phyloP scores from a whole-genome alignment of 176 grass and related monocot genomes.

The Saccharum officinarum region DNA sequence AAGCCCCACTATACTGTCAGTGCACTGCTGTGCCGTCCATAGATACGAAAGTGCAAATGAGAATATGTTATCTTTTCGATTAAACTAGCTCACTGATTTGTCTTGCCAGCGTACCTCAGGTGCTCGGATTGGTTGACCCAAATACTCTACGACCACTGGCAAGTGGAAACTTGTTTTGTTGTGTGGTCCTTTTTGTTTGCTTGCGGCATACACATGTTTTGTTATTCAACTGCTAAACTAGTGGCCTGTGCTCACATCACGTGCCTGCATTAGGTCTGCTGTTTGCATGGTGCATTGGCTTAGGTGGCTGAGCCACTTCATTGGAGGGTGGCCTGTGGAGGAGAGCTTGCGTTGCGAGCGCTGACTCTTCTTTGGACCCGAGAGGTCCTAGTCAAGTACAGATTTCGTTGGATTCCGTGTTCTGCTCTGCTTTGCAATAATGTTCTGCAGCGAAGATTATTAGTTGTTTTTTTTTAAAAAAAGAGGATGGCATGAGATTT shows the following conservation, averaged over 20 bases:
- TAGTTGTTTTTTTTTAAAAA: too few relatives aligned
- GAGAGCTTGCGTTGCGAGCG: background rate
- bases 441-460: background rate
- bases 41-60: constrained; percentile 10
- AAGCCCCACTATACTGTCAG: background rate
- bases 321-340: background rate
- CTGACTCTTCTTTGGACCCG: background rate
- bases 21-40: background rate
- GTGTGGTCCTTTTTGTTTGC: constrained; percentile 27
- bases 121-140: constrained; percentile 36
- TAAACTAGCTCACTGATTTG: constrained; percentile 26
- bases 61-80: constrained; percentile 16
- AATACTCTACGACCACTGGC: background rate
- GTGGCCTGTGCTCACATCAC: constrained; percentile 2
- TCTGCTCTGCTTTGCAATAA: background rate
- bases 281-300: constrained; percentile 7
- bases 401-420: background rate
- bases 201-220: background rate
- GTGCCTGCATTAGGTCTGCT: background rate
- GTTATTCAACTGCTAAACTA: constrained; percentile 4
- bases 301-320: constrained; percentile 11
- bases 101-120: constrained; percentile 7
- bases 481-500: too few relatives aligned
- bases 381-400: background rate
- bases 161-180: background rate